Evolutionary conservation across 306 rosid genomes (phyloP).

Genomic region (Acmispon strigosus): DNA sequence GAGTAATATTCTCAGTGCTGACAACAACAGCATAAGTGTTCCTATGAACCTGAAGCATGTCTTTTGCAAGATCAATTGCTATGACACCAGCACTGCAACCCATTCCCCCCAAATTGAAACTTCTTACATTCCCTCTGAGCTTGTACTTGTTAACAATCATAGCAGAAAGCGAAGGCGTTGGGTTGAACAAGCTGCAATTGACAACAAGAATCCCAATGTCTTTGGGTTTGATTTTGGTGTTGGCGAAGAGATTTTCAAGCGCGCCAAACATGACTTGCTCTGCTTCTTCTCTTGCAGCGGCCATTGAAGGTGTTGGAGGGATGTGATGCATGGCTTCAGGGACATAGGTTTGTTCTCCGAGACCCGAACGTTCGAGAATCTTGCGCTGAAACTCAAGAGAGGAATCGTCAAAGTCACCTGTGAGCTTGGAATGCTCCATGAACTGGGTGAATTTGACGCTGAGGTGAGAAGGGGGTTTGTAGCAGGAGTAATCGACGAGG

Average conservation of each 20-base stretch:
- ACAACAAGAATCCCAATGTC: slow-evolving; percentile 62
- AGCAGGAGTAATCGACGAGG: slow-evolving; percentile 48
- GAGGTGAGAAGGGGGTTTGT: slow-evolving; percentile 31
- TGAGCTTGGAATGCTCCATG: slow-evolving; percentile 44
- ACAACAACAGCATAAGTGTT: slow-evolving; percentile 64
- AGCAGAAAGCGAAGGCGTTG: slow-evolving; percentile 66
- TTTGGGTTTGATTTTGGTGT: slow-evolving; percentile 40
- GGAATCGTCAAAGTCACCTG: slow-evolving; percentile 39
- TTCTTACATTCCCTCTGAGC: slow-evolving; percentile 39
- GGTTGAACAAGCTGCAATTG: slow-evolving; percentile 63
- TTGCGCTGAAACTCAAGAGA: slow-evolving; percentile 52
- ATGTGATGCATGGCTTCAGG: slow-evolving; percentile 49
- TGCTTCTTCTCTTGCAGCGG: slow-evolving; percentile 50
- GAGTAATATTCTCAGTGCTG: slow-evolving; percentile 68
- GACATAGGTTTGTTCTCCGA: slow-evolving; percentile 49
- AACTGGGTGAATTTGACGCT: slow-evolving; percentile 19
- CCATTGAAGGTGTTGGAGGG: slow-evolving; percentile 48
- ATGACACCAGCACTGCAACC: slow-evolving; percentile 80
- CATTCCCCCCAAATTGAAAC: slow-evolving; percentile 67
- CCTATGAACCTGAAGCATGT: slow-evolving; percentile 55
- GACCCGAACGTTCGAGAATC: slow-evolving; percentile 56
- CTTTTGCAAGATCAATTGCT: slow-evolving; percentile 62
- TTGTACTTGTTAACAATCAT: slow-evolving; percentile 62
- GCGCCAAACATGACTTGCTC: slow-evolving; percentile 59
- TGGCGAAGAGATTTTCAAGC: slow-evolving; percentile 44